A percentile compares a stretch with the other conserved stretches of the same genome.
phyloP scores from a whole-genome alignment of 441 rosid genomes.

The Raphanus hybrid region DNA sequence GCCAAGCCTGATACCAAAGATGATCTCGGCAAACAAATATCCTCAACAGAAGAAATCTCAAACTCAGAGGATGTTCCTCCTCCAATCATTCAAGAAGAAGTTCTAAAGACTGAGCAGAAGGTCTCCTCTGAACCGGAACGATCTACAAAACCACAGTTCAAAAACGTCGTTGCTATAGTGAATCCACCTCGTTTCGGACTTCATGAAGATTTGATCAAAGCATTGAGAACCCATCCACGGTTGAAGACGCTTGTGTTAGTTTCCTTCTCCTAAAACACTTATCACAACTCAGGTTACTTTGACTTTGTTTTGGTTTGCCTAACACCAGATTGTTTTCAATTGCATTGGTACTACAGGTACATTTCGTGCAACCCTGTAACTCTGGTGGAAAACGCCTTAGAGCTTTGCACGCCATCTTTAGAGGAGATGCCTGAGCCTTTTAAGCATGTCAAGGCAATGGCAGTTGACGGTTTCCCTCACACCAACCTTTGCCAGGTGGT shows the following conservation, averaged over 20 bases:
- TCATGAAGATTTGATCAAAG: conserved; percentile 85
- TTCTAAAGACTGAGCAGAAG: conserved; percentile 28
- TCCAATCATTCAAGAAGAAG: conserved; percentile 25
- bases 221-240: conserved; percentile 71
- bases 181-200: conserved; percentile 96
- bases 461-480: conserved; percentile 93
- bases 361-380: conserved; percentile 98
- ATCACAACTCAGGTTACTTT: neutral
- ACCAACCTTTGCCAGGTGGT: conserved; percentile 93
- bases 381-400: conserved; percentile 85
- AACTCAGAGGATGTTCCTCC: conserved; percentile 39
- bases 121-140: conserved; percentile 40
- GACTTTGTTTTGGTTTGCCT: neutral
- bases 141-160: conserved; percentile 50
- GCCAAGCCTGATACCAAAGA: conserved; percentile 42
- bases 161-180: conserved; percentile 93
- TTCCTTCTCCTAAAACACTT: neutral
- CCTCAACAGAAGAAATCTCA: conserved; percentile 45
- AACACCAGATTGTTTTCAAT: conserved; percentile 14
- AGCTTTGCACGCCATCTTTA: conserved; percentile 87
- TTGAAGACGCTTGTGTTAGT: conserved; percentile 86
- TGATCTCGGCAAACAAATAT: conserved; percentile 38
- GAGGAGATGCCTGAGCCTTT: conserved; percentile 69
- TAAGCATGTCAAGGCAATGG: conserved; percentile 91
- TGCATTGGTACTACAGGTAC: conserved; percentile 54